Conservation (phyloP, 768 basidiomycete genomes). For the Lactarius sp. region DNA sequence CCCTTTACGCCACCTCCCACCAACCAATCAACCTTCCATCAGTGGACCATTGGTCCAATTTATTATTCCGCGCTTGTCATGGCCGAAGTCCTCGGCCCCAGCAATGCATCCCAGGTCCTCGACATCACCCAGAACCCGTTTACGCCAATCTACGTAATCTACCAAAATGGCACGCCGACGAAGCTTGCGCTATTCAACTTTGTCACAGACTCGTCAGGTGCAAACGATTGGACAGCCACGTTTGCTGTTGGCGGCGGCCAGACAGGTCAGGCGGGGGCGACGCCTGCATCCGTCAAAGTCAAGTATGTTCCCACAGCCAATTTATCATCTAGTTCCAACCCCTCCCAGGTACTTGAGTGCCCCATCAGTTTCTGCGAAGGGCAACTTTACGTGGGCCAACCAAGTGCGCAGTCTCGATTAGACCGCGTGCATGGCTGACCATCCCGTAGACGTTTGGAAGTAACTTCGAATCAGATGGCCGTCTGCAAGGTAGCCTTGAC, state of each 20-base stretch:
- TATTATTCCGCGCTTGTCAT: slow-evolving; percentile 71
- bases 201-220: slow-evolving; percentile 54
- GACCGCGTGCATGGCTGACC: not conserved
- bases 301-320: slow-evolving; percentile 39
- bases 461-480: slow-evolving; percentile 62
- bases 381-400: slow-evolving; percentile 72
- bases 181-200: slow-evolving; percentile 72
- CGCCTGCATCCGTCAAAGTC: slow-evolving; percentile 47
- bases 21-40: slow-evolving; percentile 51
- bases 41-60: slow-evolving; percentile 71
- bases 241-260: slow-evolving; percentile 46
- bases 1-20: slow-evolving; percentile 44
- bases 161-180: slow-evolving; percentile 59
- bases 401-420: slow-evolving; percentile 43
- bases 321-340: not conserved
- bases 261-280: slow-evolving; percentile 36
- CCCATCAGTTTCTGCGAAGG: slow-evolving; percentile 50
- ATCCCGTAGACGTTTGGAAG: slow-evolving; percentile 51
- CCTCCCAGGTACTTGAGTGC: slow-evolving; percentile 50
- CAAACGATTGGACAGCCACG: slow-evolving; percentile 46
- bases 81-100: slow-evolving; percentile 65
- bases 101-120: slow-evolving; percentile 58
- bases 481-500: slow-evolving; percentile 48
- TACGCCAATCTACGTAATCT: slow-evolving; percentile 66
- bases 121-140: slow-evolving; percentile 54